A percentile compares a stretch with the other conserved stretches of the same genome.
These are phyloP conservation scores for Metschnikowia lachancei DNA, from an alignment of 805 yeast genomes.

Conservation along the genomic window DNA sequence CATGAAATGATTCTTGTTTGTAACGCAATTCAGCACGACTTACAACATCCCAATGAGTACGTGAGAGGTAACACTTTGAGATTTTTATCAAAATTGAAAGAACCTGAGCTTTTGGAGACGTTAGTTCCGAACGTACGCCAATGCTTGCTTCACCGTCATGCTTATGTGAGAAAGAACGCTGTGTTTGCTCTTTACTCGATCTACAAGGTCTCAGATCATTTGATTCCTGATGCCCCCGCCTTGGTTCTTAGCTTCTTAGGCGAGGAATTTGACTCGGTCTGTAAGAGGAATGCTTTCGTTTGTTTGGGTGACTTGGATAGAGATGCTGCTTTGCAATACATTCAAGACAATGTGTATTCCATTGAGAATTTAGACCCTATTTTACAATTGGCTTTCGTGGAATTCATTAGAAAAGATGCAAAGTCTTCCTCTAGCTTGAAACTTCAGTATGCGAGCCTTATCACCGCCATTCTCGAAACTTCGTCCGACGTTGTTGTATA, in stretches of 20 bases:
- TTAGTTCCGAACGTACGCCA: conserved; percentile 88
- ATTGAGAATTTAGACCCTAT: conserved; percentile 73
- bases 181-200: conserved; percentile 86
- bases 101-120: conserved; percentile 92
- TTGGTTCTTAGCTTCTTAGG: conserved; percentile 68
- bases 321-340: conserved; percentile 76
- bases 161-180: conserved; percentile 96
- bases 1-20: conserved; percentile 99
- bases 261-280: conserved; percentile 87
- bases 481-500: conserved; percentile 73
- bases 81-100: conserved; percentile 84
- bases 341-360: conserved; percentile 63
- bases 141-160: conserved; percentile 94
- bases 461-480: conserved; percentile 70
- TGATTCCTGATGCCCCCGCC: conserved; percentile 95
- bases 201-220: conserved; percentile 75
- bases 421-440: conserved; percentile 54
- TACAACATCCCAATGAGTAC: conserved; percentile 97
- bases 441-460: conserved; percentile 66
- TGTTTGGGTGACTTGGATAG: conserved; percentile 80
- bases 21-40: conserved; percentile 94
- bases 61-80: conserved; percentile 94
- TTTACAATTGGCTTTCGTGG: conserved; percentile 84
- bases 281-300: conserved; percentile 93
- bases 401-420: conserved; percentile 79